These are phyloP conservation scores for Prunus mira DNA, from an alignment of 306 rosid species.

Conservation along the genomic window DNA sequence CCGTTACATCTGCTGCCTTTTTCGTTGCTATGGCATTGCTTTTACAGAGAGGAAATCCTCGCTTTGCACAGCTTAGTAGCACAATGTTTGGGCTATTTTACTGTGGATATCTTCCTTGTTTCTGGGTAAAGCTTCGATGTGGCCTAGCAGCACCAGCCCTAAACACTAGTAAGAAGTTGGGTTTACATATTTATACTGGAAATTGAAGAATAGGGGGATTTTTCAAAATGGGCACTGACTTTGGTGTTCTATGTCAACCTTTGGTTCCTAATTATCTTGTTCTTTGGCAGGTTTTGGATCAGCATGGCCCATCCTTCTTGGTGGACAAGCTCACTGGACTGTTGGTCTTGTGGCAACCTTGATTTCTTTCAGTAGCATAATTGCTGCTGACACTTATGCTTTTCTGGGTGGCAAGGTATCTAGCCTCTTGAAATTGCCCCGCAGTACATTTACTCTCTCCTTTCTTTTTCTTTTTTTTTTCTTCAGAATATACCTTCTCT, in stretches of 20 bases:
- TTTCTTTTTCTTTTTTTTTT: neutral
- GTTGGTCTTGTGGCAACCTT: slow-evolving; percentile 96
- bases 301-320: slow-evolving; percentile 51
- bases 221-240: neutral
- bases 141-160: slow-evolving; percentile 90
- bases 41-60: slow-evolving; percentile 88
- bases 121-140: slow-evolving; percentile 99
- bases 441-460: slow-evolving; percentile 10
- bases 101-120: slow-evolving; percentile 95
- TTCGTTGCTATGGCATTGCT: slow-evolving; percentile 73
- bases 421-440: slow-evolving; percentile 18
- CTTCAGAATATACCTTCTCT: neutral
- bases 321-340: slow-evolving; percentile 85
- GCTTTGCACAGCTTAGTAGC: slow-evolving; percentile 94
- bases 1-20: slow-evolving; percentile 93
- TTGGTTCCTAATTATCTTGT: neutral
- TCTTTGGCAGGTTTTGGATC: slow-evolving; percentile 42
- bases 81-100: slow-evolving; percentile 90
- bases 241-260: neutral
- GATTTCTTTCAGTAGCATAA: slow-evolving; percentile 75
- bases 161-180: slow-evolving; percentile 57
- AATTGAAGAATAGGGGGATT: neutral
- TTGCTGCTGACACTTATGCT: slow-evolving; percentile 92
- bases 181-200: neutral
- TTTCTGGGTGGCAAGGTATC: slow-evolving; percentile 95